Base-by-base conservation (phyloP, 208 protist genomes). In the Leishmania braziliensis region DNA sequence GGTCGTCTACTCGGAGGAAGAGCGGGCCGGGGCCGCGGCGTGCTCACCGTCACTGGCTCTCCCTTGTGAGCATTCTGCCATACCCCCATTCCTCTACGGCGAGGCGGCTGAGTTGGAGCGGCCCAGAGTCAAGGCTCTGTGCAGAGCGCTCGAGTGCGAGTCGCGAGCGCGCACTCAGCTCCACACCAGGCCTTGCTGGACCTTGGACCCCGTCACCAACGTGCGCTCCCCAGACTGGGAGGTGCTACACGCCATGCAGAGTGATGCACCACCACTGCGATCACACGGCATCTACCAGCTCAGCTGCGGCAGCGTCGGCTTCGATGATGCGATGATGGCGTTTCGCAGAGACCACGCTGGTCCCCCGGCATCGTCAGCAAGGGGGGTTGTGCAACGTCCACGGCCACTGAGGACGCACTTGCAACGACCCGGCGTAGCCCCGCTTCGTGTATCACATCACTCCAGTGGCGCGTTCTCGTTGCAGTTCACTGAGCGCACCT, bases 211-310 rank as follows among this genome's bases (percentile, higher is more conserved):
- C 29, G 48, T 79, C 4, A 29, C 43, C 29, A 14, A 29, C 20
- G 76, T 79, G 39, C 46, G 48, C 48, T 79, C 76, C 46, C 76
- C 76, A 1, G 63, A 79, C 62, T 79, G 76, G 76, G 46, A 50
- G 29, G 76, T 39, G n/a, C 50, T 79, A 18, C 53, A 16, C 23
- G 62, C 50, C 16, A 46, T 26, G 76, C 43, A 72, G 16, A 26
- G 20, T 20, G 76, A 51, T 18, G 39, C 3, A 51, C 5, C 54
- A 71, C 26, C 62, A n/a, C 39, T 23, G 48, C 18, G 48, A 29
- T 48, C 48, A 26, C 1, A 39, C 0, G 76, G 60, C 60, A 36
- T 79, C 76, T 79, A 72, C 62, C 36, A 58, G 58, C 2, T 36
- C 62, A 54, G 54, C 60, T 54, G 62, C 62, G 63, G 62, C 46